Conservation (phyloP, 2,329 filamentous ascomycete genomes). For the Huntiella omanensis region DNA sequence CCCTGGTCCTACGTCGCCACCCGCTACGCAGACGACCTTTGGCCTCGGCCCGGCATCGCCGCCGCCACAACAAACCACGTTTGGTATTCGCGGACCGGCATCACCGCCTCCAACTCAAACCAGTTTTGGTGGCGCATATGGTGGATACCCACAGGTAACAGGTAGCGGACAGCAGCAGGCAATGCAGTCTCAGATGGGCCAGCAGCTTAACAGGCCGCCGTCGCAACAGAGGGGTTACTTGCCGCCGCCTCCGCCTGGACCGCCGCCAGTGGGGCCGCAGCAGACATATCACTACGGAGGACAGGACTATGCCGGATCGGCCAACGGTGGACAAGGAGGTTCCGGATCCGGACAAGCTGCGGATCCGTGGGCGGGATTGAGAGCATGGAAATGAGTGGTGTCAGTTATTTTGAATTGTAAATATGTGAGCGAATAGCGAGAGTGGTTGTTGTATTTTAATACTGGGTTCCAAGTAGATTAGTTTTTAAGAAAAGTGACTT, state of each 20-base stretch:
- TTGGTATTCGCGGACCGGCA: slow-evolving; percentile 21
- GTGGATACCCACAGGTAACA: slow-evolving; percentile 14
- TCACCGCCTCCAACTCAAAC: slow-evolving; percentile 43
- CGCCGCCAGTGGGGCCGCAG: slow-evolving; percentile 41
- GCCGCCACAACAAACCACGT: slow-evolving; percentile 34
- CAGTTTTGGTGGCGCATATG: slow-evolving; percentile 25
- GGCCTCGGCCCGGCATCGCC: slow-evolving; percentile 30
- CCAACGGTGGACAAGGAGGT: slow-evolving; percentile 9
- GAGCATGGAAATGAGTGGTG: slow-evolving; percentile 27
- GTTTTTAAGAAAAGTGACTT: background rate
- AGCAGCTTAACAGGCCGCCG: slow-evolving; percentile 13
- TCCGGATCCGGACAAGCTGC: slow-evolving; percentile 22
- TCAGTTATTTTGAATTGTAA: too few relatives aligned
- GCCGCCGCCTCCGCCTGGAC: slow-evolving; percentile 43
- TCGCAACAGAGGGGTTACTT: slow-evolving; percentile 35
- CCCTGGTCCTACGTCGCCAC: slow-evolving; percentile 39
- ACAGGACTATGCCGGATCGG: slow-evolving; percentile 16
- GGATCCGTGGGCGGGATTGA: slow-evolving; percentile 34
- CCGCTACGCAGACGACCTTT: slow-evolving; percentile 40
- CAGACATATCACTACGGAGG: slow-evolving; percentile 38
- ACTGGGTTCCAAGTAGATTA: too few relatives aligned
- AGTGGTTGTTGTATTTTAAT: background rate
- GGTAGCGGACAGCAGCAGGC: slow-evolving; percentile 16
- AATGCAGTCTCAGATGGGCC: slow-evolving; percentile 17
- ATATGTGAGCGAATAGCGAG: background rate